Evolutionary conservation across 108 stramenopile genomes (phyloP), one percentile per base, ranked within the genome.

Genomic region (Stephanodiscus triporus): DNA sequence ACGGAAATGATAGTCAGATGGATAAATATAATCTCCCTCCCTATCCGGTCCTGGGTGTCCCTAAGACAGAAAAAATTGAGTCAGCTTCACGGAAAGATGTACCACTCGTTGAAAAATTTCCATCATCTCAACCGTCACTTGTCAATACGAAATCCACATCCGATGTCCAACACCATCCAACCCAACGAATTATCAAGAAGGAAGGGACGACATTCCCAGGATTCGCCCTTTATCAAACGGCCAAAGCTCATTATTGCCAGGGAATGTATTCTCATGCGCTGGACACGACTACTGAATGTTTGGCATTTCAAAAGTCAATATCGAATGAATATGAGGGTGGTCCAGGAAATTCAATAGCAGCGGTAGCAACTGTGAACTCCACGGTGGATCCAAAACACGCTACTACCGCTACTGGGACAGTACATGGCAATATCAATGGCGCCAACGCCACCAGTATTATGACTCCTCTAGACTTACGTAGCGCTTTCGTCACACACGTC

Each of bases 241-340:
- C 81, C 9, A 71, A 53, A 38, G 70, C 62, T 19, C 75, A 67
- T 17, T 76, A 72, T 51, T 58, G 70, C 26, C 42, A 71, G 34
- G 70, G 70, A 49, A 56, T 49, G 6, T 82, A 72, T 47, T 65
- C 73, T 6, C 62, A 76, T 55, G 81, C 81, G 11, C 66, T 82
- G 19, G 81, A 82, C 29, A 76, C 66, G 0, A 82, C 81, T 1
- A 82, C 81, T 4, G 66, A 82, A 55, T 82, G 81, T 43, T 63
- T 82, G 36, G 74, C 74, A 13, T 75, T 72, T 63, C 74, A 72
- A 58, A 82, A 82, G 63, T 40, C 38, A 55, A 56, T 64, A 1
- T 55, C 9, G 11, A 65, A 50, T 47, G 54, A 60, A 32, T 5
- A n/a, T 70, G 56, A 43, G 13, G 47, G 42, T 23, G 62, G 54